Percentiles rank a stretch among this genome's conserved stretches.
Evolutionary conservation across 2,329 filamentous ascomycete species (phyloP).

Genomic region (Aulographum hederae): DNA sequence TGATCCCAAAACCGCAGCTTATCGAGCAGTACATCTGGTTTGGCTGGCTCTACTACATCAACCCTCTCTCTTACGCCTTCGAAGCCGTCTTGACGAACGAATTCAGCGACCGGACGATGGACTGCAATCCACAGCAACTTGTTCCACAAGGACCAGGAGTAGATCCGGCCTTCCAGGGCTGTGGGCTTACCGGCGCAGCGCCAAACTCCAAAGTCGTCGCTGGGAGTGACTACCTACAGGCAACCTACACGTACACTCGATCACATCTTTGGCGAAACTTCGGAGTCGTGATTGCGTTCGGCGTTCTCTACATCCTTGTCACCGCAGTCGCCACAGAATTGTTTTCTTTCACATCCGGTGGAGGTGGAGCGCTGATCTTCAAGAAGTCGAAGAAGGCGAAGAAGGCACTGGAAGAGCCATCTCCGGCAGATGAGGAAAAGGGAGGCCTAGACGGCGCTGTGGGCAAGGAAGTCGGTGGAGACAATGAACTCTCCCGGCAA

Average conservation of each 20-base stretch:
- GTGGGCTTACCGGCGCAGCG: conserved; percentile 32
- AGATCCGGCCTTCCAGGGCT: conserved; percentile 8
- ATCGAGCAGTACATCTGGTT: conserved; percentile 29
- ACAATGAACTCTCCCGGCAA: not conserved
- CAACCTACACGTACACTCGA: conserved; percentile 37
- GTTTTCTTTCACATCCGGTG: not conserved
- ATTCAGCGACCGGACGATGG: conserved; percentile 38
- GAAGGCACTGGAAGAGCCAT: not conserved
- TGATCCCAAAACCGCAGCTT: conserved; percentile 47
- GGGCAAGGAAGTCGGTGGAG: not conserved
- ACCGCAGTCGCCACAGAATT: not conserved
- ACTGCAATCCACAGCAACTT: conserved; percentile 31
- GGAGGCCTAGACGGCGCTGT: too few relatives aligned
- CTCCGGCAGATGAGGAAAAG: not conserved
- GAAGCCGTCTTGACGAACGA: conserved; percentile 27
- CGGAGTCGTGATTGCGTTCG: conserved; percentile 50
- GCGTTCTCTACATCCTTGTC: not conserved
- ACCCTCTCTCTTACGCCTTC: conserved; percentile 13
- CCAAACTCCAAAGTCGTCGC: conserved; percentile 35
- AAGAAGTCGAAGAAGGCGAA: not conserved
- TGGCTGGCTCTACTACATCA: conserved; percentile 3
- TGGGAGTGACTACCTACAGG: conserved; percentile 41
- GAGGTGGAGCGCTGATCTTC: not conserved
- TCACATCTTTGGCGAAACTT: conserved; percentile 66
- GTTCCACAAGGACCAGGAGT: conserved; percentile 11